Evolutionary conservation across 164 flowering plant species (phyloP).

Genomic region (Dillenia turbinata): DNA sequence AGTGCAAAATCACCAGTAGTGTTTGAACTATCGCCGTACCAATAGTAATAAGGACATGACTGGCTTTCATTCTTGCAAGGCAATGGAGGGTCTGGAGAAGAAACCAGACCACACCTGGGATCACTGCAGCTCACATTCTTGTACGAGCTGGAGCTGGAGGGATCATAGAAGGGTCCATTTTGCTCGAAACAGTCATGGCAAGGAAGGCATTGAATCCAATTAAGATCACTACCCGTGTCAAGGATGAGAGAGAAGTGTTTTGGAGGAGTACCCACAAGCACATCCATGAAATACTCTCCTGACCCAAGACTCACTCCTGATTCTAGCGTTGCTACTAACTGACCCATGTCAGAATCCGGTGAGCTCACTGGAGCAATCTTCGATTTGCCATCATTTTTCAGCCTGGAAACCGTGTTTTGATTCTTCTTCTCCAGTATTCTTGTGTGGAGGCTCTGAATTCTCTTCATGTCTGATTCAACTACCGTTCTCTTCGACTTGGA

Average conservation of each 20-base stretch:
- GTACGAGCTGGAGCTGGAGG: constrained; percentile 51
- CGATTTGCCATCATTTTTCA: constrained; percentile 7
- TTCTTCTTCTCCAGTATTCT: constrained; percentile 63
- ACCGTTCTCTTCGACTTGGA: constrained; percentile 28
- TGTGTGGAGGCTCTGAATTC: constrained; percentile 57
- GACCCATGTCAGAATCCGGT: constrained; percentile 21
- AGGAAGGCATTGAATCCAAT: constrained; percentile 92
- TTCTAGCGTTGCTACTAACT: constrained; percentile 69
- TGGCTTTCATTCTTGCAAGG: constrained; percentile 55
- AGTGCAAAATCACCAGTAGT: constrained; percentile 90
- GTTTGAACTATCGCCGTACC: constrained; percentile 94
- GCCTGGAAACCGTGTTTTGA: constrained; percentile 31
- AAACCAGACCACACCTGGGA: constrained; percentile 60
- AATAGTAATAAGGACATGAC: constrained; percentile 78
- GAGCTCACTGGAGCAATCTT: constrained; percentile 16
- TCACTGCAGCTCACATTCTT: constrained; percentile 59
- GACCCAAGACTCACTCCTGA: constrained; percentile 91
- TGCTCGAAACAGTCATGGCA: constrained; percentile 89
- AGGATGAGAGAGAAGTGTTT: constrained; percentile 77
- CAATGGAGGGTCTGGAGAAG: constrained; percentile 70
- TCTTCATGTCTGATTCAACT: constrained; percentile 40
- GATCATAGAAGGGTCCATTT: constrained; percentile 71
- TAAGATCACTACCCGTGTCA: constrained; percentile 96
- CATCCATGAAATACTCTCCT: constrained; percentile 97
- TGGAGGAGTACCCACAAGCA: constrained; percentile 92